Percentiles rank a stretch among this genome's conserved stretches.
These are phyloP conservation scores for Phytophthora fragariae DNA, from an alignment of 352 stramenopile genomes.

Conservation along the genomic window DNA sequence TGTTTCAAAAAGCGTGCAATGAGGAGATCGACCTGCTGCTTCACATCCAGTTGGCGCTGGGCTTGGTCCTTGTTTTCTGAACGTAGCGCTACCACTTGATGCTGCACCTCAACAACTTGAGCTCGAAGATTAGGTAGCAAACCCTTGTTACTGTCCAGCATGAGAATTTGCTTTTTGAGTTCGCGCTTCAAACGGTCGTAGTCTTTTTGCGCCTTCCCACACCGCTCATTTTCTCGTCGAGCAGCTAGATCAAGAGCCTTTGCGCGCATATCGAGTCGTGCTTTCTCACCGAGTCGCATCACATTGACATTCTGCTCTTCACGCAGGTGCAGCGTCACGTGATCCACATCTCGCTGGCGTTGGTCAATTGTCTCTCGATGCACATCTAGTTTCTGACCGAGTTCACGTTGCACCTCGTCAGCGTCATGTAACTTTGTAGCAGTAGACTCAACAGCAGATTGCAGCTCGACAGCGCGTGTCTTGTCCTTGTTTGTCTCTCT, in stretches of 20 bases:
- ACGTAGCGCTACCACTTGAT: constrained; percentile 65
- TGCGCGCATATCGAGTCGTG: constrained; percentile 67
- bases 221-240: constrained; percentile 75
- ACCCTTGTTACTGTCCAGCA: constrained; percentile 74
- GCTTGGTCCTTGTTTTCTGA: constrained; percentile 78
- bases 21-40: constrained; percentile 92
- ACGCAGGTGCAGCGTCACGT: constrained; percentile 86
- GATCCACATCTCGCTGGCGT: constrained; percentile 91
- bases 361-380: constrained; percentile 92
- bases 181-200: constrained; percentile 88
- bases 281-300: constrained; percentile 74
- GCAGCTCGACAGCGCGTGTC: constrained; percentile 43
- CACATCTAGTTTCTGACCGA: constrained; percentile 88
- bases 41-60: constrained; percentile 78
- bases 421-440: constrained; percentile 70
- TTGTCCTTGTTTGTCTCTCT: constrained; percentile 68
- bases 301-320: constrained; percentile 89
- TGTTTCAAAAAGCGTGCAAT: constrained; percentile 91
- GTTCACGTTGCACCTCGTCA: constrained; percentile 81
- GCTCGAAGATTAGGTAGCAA: constrained; percentile 84
- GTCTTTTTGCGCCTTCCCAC: constrained; percentile 70
- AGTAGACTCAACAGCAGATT: constrained; percentile 53
- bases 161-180: constrained; percentile 89
- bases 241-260: constrained; percentile 59
- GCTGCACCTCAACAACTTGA: constrained; percentile 81